Percentiles rank a stretch among this genome's conserved stretches.
Evolutionary conservation across 352 stramenopile species (phyloP).

Genomic region (Pythium phragmitis): DNA sequence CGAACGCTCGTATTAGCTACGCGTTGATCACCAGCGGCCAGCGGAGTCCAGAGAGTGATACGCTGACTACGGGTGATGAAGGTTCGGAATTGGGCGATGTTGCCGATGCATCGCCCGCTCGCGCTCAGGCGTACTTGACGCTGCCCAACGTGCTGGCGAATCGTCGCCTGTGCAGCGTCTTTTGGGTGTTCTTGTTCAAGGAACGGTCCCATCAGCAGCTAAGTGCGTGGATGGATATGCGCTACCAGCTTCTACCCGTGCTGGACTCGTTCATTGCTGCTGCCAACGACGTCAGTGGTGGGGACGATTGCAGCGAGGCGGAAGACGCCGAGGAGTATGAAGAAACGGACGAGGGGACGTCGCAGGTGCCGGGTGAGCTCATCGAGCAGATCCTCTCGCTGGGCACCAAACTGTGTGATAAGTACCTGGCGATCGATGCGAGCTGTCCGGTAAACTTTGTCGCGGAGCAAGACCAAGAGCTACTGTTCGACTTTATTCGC

Average conservation of each 20-base stretch:
- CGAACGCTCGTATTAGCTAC: conserved; percentile 58
- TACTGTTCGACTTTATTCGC: conserved; percentile 62
- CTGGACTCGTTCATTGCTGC: conserved; percentile 54
- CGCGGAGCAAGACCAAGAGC: conserved; percentile 50
- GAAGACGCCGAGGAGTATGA: conserved; percentile 27
- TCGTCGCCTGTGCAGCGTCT: conserved; percentile 77
- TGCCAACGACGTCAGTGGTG: conserved; percentile 36
- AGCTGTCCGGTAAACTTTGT: conserved; percentile 72
- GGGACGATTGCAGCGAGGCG: conserved; percentile 19
- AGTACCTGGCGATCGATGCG: conserved; percentile 54
- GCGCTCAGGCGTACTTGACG: conserved; percentile 55
- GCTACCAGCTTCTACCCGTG: conserved; percentile 65
- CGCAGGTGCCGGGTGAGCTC: conserved; percentile 46
- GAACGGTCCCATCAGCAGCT: conserved; percentile 78
- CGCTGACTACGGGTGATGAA: conserved; percentile 19
- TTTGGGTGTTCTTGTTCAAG: conserved; percentile 88
- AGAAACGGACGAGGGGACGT: conserved; percentile 10
- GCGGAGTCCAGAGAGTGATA: conserved; percentile 27
- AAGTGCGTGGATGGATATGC: conserved; percentile 85
- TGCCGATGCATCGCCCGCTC: conserved; percentile 7
- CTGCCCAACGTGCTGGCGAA: conserved; percentile 75
- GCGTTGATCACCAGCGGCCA: conserved; percentile 29
- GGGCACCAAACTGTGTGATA: conserved; percentile 53
- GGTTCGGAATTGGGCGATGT: conserved; percentile 15
- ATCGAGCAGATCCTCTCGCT: conserved; percentile 69